Base-by-base conservation (phyloP, 2,329 filamentous ascomycete species). In the Microcyclospora tardicrescens region DNA sequence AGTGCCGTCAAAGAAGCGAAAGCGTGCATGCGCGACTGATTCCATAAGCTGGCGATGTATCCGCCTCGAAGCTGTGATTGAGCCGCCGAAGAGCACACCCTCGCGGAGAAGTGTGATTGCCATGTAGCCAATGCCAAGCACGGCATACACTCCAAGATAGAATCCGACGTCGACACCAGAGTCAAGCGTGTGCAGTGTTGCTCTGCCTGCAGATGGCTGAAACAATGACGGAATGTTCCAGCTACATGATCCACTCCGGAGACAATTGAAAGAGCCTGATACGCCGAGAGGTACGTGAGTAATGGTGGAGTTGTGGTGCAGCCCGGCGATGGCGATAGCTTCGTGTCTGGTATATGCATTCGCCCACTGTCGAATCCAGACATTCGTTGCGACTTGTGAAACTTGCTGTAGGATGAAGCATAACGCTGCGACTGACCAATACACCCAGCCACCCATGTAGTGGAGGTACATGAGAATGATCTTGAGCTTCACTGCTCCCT, bases 1-100 rank as follows among this genome's bases (percentile, higher is more conserved):
- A 0, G 91, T 98, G 1, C 89, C 82, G 55, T 98, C 91, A 55
- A 98, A 98, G 66, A 98, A 98, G 57, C 84, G 86, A 69, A 98
- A 96, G 58, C 86, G 89, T 24, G 91, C 91, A 49, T 87, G 78
- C 11, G 84, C 81, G 16, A 98, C 77, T 1, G 81, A 71, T 19
- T 75, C 71, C 58, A 98, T 81, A 39, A 98, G 68, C 28, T 74
- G 69, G 48, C 79, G 72, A 58, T 98, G 91, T 14, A 98, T 77
- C 49, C 77, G 79, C 66, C 75, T 80, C 16, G 91, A 96, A 2
- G 91, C 91, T 16, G 79, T 81, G 34, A 96, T 68, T 5, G 91
- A 95, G 2, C 91, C 91, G 57, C 81, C 83, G 66, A 98, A 98
- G 16, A 98, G 72, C 65, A 93, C 85, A 34, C 82, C 70, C 57